phyloP scores from a whole-genome alignment of 2,329 filamentous ascomycete species.

The Apiospora hydei region DNA sequence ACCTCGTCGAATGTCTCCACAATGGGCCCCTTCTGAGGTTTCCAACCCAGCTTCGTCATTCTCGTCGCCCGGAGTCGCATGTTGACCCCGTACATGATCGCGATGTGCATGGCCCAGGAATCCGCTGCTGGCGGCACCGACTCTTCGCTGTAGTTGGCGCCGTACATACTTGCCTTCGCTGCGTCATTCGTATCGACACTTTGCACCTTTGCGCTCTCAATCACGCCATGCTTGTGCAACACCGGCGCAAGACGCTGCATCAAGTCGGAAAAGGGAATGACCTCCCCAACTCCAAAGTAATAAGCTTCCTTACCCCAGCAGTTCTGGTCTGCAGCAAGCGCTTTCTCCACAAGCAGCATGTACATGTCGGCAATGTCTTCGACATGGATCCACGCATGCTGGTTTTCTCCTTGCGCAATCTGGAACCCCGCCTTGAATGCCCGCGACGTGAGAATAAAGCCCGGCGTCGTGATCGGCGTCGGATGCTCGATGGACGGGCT shows the following conservation, averaged over 20 bases:
- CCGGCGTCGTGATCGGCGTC: slow-evolving; percentile 31
- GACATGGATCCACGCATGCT: slow-evolving; percentile 29
- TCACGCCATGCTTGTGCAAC: slow-evolving; percentile 28
- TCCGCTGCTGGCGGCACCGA: slow-evolving; percentile 31
- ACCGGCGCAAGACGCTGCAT: slow-evolving; percentile 29
- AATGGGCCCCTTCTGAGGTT: slow-evolving; percentile 24
- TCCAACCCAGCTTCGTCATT: slow-evolving; percentile 32
- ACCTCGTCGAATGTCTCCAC: slow-evolving; percentile 23
- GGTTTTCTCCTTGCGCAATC: slow-evolving; percentile 32
- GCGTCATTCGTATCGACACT: slow-evolving; percentile 29
- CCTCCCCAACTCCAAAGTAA: slow-evolving; percentile 31
- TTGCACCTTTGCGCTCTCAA: slow-evolving; percentile 27
- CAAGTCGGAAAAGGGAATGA: slow-evolving; percentile 26
- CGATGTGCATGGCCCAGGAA: slow-evolving; percentile 33
- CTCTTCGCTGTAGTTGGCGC: slow-evolving; percentile 30
- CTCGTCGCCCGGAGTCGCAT: slow-evolving; percentile 30
- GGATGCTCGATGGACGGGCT: slow-evolving; percentile 32
- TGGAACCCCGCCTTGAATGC: slow-evolving; percentile 32
- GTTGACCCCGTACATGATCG: slow-evolving; percentile 32
- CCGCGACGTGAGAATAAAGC: slow-evolving; percentile 29
- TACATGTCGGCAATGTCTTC: slow-evolving; percentile 31
- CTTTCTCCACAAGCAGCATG: slow-evolving; percentile 32
- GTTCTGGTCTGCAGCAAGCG: slow-evolving; percentile 17
- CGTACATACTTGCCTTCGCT: slow-evolving; percentile 29
- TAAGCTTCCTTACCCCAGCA: slow-evolving; percentile 30